A percentile compares a stretch with the other conserved stretches of the same genome.
Evolutionary conservation across 2,329 filamentous ascomycete genomes (phyloP).

Genomic region (Chaetomiaceae sp.): DNA sequence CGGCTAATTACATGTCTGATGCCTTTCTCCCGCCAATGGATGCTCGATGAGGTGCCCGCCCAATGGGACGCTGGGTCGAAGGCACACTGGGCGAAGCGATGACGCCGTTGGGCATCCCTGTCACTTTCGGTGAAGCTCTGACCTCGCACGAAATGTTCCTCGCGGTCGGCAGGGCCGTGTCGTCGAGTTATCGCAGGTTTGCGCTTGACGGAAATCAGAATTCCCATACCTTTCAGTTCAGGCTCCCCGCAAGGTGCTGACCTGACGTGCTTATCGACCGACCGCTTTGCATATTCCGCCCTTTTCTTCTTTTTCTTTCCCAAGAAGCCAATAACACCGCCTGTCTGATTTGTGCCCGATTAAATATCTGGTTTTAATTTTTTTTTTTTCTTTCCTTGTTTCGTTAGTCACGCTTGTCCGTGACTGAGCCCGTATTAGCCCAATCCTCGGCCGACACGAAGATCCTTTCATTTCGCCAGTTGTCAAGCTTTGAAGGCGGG

Average conservation of each 20-base stretch:
- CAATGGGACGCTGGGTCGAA: constrained; percentile 13
- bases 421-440: constrained; percentile 7
- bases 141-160: constrained; percentile 8
- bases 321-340: no score
- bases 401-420: neutral
- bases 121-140: constrained; percentile 19
- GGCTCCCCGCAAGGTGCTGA: no score
- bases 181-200: neutral
- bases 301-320: no score
- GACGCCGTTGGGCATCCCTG: constrained; percentile 15
- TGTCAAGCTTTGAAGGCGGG: neutral
- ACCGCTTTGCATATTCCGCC: no score
- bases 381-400: neutral
- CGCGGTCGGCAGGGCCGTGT: neutral
- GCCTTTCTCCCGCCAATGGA: neutral
- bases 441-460: constrained; percentile 19
- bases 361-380: no score
- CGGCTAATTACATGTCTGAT: constrained; percentile 8
- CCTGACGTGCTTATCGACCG: no score
- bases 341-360: no score
- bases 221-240: no score
- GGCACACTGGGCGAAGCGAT: constrained; percentile 12
- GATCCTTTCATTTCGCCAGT: neutral
- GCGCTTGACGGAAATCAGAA: neutral
- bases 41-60: no score